Conservation (phyloP, 2,329 filamentous ascomycete genomes). For the Huntiella decipiens region DNA sequence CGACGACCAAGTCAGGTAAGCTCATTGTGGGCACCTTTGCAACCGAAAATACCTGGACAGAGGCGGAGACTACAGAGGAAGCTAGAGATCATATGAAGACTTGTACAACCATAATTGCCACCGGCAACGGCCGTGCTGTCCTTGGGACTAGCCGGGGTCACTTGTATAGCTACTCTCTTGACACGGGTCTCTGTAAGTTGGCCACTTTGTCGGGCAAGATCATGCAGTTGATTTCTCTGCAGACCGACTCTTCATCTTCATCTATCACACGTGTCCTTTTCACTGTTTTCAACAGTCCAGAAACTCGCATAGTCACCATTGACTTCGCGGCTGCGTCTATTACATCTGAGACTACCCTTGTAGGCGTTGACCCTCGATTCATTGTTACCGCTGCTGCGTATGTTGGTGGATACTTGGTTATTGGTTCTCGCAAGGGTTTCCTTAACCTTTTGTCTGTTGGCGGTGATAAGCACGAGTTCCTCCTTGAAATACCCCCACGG, state of each 20-base stretch:
- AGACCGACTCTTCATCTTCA: slow-evolving; percentile 13
- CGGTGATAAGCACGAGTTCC: slow-evolving; percentile 5
- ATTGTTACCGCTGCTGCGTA: slow-evolving; percentile 28
- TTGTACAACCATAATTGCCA: slow-evolving; percentile 28
- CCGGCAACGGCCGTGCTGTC: slow-evolving; percentile 22
- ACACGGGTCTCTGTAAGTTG: slow-evolving; percentile 18
- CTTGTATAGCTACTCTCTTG: slow-evolving; percentile 25
- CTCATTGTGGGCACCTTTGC: slow-evolving; percentile 29
- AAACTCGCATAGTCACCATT: slow-evolving; percentile 25
- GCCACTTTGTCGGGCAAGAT: slow-evolving; percentile 28
- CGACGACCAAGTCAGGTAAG: slow-evolving; percentile 40
- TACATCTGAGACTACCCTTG: slow-evolving; percentile 17
- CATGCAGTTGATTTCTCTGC: slow-evolving; percentile 26
- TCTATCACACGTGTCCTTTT: slow-evolving; percentile 21
- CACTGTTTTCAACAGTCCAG: slow-evolving; percentile 26
- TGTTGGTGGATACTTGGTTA: slow-evolving; percentile 24
- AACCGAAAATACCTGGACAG: slow-evolving; percentile 22
- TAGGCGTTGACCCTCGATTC: slow-evolving; percentile 28
- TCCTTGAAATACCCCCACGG: slow-evolving; percentile 7
- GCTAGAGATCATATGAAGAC: slow-evolving; percentile 22
- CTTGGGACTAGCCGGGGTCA: slow-evolving; percentile 30
- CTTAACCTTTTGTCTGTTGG: slow-evolving; percentile 21
- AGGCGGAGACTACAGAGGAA: slow-evolving; percentile 20
- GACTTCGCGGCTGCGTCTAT: slow-evolving; percentile 17
- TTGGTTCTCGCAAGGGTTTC: slow-evolving; percentile 35